Percentiles rank a stretch among this genome's conserved stretches.
These are phyloP conservation scores for Rhodotorula sp. DNA, from an alignment of 1,284 basidiomycete species.

Conservation along the genomic window DNA sequence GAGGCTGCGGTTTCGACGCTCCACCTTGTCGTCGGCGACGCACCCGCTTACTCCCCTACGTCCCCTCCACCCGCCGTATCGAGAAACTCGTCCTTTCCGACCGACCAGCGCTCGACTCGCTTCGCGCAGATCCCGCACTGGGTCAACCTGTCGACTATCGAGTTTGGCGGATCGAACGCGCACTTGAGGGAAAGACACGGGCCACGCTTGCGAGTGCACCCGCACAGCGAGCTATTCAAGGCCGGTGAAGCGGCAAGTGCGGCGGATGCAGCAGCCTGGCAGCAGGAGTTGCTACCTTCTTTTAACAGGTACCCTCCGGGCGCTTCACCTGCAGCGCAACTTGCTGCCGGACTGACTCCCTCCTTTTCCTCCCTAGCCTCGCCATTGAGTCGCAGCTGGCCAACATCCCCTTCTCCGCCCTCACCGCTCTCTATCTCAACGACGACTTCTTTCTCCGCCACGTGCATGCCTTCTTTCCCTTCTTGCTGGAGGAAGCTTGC, in stretches of 20 bases:
- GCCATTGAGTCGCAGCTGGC: constrained; percentile 44
- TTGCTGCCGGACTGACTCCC: neutral
- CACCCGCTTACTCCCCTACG: neutral
- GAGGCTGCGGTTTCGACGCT: constrained; percentile 5
- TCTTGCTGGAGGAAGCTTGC: rapidly evolving
- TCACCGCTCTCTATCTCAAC: constrained; percentile 37
- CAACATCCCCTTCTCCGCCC: constrained; percentile 27
- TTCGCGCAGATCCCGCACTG: constrained; percentile 34
- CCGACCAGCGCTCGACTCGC: neutral
- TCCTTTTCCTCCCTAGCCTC: constrained; percentile 19
- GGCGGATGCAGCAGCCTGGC: constrained; percentile 15
- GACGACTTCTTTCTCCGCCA: constrained; percentile 45
- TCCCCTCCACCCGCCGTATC: neutral
- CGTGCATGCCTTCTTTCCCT: neutral
- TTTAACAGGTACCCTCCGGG: constrained; percentile 30
- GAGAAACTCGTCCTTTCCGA: neutral
- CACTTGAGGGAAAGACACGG: no score
- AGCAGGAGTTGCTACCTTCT: constrained; percentile 21
- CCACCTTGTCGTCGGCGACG: constrained; percentile 37
- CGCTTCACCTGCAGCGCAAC: neutral
- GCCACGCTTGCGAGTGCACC: constrained; percentile 22
- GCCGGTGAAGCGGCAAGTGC: neutral
- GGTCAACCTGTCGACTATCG: constrained; percentile 12
- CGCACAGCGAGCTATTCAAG: constrained; percentile 36
- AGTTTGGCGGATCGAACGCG: neutral